phyloP scores from a whole-genome alignment of 2,329 filamentous ascomycete genomes.

The Penicillium sp. region DNA sequence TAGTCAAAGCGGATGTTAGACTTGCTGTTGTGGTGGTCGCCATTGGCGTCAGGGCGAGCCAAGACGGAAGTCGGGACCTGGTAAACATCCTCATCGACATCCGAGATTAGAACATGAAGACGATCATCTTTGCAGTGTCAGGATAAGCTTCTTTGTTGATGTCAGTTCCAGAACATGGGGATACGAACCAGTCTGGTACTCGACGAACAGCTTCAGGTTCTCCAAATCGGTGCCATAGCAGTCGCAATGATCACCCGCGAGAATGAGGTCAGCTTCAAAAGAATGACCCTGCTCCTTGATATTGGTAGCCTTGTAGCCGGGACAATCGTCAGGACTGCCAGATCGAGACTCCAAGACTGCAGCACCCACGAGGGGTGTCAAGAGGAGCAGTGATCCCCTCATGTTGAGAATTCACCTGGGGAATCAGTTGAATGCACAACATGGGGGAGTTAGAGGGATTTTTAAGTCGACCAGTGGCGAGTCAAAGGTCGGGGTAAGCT shows the following conservation, averaged over 20 bases:
- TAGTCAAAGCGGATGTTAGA: constrained; percentile 52
- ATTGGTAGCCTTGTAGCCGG: constrained; percentile 43
- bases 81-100: constrained; percentile 69
- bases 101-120: constrained; percentile 75
- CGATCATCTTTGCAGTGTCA: constrained; percentile 55
- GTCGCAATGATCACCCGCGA: constrained; percentile 68
- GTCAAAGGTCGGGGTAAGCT: neutral
- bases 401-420: constrained; percentile 22
- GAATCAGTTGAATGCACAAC: constrained; percentile 7
- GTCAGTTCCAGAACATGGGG: neutral
- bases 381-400: constrained; percentile 29
- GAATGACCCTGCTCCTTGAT: constrained; percentile 43
- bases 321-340: constrained; percentile 28
- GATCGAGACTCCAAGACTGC: constrained; percentile 23
- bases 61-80: constrained; percentile 72
- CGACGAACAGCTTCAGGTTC: constrained; percentile 59
- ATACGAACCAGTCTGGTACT: constrained; percentile 60
- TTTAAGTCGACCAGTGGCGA: neutral
- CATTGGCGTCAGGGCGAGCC: constrained; percentile 55
- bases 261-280: constrained; percentile 68
- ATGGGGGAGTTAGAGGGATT: neutral
- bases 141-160: neutral
- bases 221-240: constrained; percentile 60
- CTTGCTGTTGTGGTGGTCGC: constrained; percentile 50
- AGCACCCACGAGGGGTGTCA: constrained; percentile 34